phyloP scores from a whole-genome alignment of 2,329 filamentous ascomycete genomes.

The Talaromyces sp. region DNA sequence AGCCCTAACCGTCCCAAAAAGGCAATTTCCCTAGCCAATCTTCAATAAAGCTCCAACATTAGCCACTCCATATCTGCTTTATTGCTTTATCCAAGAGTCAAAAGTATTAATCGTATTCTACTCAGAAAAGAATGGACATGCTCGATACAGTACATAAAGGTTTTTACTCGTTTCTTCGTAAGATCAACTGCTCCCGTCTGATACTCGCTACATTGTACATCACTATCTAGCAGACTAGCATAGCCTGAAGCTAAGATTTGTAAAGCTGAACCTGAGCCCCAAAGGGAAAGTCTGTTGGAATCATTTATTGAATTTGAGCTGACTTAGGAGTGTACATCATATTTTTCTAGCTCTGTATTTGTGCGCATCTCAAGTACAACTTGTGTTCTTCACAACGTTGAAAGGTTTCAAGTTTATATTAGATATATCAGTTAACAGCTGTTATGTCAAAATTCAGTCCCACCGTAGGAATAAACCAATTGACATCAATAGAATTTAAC shows the following conservation, averaged over 20 bases:
- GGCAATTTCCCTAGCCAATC: not conserved
- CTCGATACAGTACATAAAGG: not conserved
- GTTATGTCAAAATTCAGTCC: not conserved
- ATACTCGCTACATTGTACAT: not conserved
- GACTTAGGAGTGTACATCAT: not conserved
- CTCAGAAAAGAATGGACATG: not conserved
- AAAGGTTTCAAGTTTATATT: not conserved
- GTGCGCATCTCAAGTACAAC: not conserved
- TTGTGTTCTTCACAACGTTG: too few relatives aligned
- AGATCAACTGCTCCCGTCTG: not conserved
- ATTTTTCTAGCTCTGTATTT: not conserved
- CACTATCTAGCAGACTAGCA: not conserved
- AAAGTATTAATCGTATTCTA: not conserved
- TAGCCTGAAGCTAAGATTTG: not conserved
- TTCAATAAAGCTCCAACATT: not conserved
- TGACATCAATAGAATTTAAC: not conserved
- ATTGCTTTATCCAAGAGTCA: not conserved
- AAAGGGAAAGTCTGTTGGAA: not conserved
- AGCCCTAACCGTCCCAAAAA: not conserved
- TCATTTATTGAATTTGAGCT: not conserved
- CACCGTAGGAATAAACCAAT: not conserved
- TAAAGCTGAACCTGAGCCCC: not conserved
- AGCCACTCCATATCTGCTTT: not conserved
- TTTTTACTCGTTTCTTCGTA: too few relatives aligned
- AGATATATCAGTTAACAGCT: not conserved